These are phyloP conservation scores for Sporothrix globosa DNA, from an alignment of 2,329 filamentous ascomycete genomes.

Conservation along the genomic window DNA sequence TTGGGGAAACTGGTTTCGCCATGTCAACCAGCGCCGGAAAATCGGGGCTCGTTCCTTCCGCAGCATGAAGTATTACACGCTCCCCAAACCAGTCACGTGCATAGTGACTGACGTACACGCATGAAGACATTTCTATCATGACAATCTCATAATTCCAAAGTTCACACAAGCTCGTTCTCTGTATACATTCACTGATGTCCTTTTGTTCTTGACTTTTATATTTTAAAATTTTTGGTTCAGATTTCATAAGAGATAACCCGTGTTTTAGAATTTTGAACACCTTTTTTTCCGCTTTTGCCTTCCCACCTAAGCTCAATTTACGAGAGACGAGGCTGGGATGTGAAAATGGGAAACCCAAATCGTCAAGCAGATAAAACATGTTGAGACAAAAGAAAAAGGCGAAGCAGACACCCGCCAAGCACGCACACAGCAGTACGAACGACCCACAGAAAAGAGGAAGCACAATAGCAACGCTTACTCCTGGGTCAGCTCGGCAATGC, in stretches of 20 bases:
- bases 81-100: not conserved
- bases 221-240: conserved; percentile 31
- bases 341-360: conserved; percentile 4
- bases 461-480: conserved; percentile 44
- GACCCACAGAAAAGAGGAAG: not conserved
- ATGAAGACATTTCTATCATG: not conserved
- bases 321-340: not conserved
- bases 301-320: not conserved
- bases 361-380: conserved; percentile 14
- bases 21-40: not conserved
- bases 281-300: not conserved
- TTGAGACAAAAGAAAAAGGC: not conserved
- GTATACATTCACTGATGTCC: not conserved
- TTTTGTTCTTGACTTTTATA: conserved; percentile 26
- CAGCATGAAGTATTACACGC: no score
- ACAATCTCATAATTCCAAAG: not conserved
- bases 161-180: not conserved
- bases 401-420: not conserved
- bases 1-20: not conserved
- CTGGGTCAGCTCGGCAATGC: conserved; percentile 79
- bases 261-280: conserved; percentile 21
- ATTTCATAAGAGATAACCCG: conserved; percentile 20
- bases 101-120: not conserved
- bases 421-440: conserved; percentile 11
- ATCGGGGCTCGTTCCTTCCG: conserved; percentile 1